phyloP scores from a whole-genome alignment of 345 rosid species.

The Eutrema japonicum region DNA sequence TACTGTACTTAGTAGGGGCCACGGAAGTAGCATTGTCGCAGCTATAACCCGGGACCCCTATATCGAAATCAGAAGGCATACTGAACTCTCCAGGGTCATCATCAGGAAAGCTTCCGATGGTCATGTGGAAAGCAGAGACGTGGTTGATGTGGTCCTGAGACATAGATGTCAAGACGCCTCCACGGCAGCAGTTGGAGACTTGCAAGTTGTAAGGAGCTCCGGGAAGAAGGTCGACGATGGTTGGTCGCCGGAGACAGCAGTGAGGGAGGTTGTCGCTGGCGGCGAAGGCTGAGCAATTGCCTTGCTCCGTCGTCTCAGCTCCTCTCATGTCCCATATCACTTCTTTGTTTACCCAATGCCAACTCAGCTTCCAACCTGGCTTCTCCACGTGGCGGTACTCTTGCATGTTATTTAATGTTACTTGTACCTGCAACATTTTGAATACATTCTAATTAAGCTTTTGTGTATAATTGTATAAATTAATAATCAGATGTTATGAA shows the following conservation, averaged over 20 bases:
- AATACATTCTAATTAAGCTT: neutral
- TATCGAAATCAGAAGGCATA: conserved; percentile 62
- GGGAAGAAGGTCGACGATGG: conserved; percentile 74
- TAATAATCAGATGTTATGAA: neutral
- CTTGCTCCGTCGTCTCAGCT: conserved; percentile 87
- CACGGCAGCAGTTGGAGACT: conserved; percentile 73
- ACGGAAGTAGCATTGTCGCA: conserved; percentile 54
- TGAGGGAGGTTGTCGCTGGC: conserved; percentile 56
- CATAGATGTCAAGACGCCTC: conserved; percentile 69
- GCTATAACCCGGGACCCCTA: conserved; percentile 73
- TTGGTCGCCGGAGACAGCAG: conserved; percentile 65
- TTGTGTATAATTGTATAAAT: neutral
- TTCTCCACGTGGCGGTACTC: conserved; percentile 68
- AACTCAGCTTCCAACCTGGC: conserved; percentile 85
- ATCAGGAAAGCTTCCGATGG: conserved; percentile 39
- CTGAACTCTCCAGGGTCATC: conserved; percentile 23
- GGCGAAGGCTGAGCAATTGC: conserved; percentile 67
- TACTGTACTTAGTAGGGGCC: conserved; percentile 50
- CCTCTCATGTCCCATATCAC: conserved; percentile 80
- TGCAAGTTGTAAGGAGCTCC: conserved; percentile 62
- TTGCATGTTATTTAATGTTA: conserved; percentile 66
- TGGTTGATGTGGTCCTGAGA: conserved; percentile 56
- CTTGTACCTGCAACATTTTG: conserved; percentile 49
- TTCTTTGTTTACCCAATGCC: conserved; percentile 65
- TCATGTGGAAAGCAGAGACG: conserved; percentile 58